Evolutionary conservation across 352 stramenopile genomes (phyloP).

Genomic region (Phytopythium mirpurense): DNA sequence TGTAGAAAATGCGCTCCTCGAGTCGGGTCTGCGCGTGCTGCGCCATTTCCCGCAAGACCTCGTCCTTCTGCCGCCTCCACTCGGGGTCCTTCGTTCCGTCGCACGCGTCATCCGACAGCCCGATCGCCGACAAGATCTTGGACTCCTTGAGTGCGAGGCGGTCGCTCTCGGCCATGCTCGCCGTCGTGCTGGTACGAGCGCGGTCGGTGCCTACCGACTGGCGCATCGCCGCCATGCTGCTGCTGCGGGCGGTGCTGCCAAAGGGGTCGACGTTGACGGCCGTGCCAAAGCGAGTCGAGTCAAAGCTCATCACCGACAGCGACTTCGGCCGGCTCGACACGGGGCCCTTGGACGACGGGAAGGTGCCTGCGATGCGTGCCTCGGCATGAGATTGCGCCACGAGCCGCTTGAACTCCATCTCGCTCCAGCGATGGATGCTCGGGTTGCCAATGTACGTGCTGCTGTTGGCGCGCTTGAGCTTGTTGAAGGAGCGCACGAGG

Average conservation of each 20-base stretch:
- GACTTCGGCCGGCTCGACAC: constrained; percentile 41
- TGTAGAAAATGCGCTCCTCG: constrained; percentile 69
- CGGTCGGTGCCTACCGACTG: constrained; percentile 5
- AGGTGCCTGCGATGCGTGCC: constrained; percentile 35
- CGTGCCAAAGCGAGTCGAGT: constrained; percentile 51
- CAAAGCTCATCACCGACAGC: constrained; percentile 52
- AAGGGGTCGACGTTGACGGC: constrained; percentile 44
- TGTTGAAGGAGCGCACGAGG: constrained; percentile 25
- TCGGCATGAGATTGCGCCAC: constrained; percentile 60
- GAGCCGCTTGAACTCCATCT: constrained; percentile 67
- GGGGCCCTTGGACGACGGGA: constrained; percentile 16
- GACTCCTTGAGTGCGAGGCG: constrained; percentile 35
- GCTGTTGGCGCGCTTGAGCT: constrained; percentile 71
- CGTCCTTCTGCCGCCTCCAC: constrained; percentile 26
- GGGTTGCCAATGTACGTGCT: constrained; percentile 57
- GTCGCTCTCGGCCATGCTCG: constrained; percentile 22
- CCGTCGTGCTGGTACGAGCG: constrained; percentile 6
- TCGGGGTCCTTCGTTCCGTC: constrained; percentile 48
- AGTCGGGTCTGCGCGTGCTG: constrained; percentile 54
- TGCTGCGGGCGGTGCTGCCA: constrained; percentile 6
- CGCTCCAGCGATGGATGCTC: constrained; percentile 67
- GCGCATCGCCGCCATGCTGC: neutral
- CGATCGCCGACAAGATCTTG: constrained; percentile 51
- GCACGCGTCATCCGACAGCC: constrained; percentile 55
- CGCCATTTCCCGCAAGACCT: constrained; percentile 49